Evolutionary conservation across 345 rosid species (phyloP).

Genomic region (Sonneratia caseolaris): DNA sequence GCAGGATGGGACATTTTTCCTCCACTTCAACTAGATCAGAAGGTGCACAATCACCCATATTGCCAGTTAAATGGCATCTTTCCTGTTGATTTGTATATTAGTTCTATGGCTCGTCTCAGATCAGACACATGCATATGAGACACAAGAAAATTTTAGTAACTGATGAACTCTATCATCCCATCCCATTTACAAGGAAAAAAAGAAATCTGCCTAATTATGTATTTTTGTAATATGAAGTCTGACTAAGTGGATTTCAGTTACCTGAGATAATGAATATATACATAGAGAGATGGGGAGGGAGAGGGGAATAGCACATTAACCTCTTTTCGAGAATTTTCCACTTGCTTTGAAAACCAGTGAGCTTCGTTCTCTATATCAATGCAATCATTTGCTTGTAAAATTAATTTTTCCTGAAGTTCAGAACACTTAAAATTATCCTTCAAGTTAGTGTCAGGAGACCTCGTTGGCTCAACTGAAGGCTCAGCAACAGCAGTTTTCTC

Average conservation of each 20-base stretch:
- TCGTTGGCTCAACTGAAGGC: constrained; percentile 11
- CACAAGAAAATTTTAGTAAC: neutral
- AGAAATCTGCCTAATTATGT: neutral
- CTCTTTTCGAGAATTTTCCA: neutral
- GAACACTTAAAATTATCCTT: constrained; percentile 14
- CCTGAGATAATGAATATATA: neutral
- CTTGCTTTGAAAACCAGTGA: constrained; percentile 7
- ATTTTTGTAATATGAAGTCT: neutral
- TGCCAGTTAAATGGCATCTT: neutral
- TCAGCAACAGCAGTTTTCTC: constrained; percentile 15
- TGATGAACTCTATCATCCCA: neutral
- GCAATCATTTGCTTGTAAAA: constrained; percentile 21
- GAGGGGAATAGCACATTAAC: neutral
- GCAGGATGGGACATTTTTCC: constrained; percentile 19
- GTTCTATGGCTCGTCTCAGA: neutral
- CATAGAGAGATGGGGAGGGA: no score
- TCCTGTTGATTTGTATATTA: neutral
- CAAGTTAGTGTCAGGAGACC: constrained; percentile 8
- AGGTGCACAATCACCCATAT: neutral
- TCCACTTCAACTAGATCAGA: constrained; percentile 22
- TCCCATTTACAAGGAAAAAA: constrained; percentile 2
- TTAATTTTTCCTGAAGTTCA: constrained; percentile 18
- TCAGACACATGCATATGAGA: neutral
- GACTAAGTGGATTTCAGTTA: neutral
- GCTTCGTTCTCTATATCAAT: constrained; percentile 20